phyloP scores from a whole-genome alignment of 2,329 filamentous ascomycete genomes.

The Monosporascus ibericus region DNA sequence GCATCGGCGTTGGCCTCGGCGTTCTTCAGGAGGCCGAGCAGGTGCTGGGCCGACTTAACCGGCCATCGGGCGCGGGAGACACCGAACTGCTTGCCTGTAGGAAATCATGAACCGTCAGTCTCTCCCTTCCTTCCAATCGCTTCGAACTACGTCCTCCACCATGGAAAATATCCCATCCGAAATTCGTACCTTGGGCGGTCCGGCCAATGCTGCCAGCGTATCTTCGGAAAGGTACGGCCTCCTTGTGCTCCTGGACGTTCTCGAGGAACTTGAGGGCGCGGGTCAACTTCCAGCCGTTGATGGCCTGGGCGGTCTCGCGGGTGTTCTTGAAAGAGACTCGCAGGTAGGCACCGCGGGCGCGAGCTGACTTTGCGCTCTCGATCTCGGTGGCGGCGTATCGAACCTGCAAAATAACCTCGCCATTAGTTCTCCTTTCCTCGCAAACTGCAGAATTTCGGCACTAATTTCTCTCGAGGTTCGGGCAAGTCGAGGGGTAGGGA shows the following conservation, averaged over 20 bases:
- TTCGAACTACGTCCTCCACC: background rate
- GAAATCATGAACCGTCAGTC: conserved; percentile 13
- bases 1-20: conserved; percentile 94
- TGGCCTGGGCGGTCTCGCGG: conserved; percentile 97
- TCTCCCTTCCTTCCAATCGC: background rate
- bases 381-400: conserved; percentile 93
- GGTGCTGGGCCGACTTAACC: conserved; percentile 97
- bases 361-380: conserved; percentile 85
- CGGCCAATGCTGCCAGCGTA: conserved; percentile 95
- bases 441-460: background rate
- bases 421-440: conserved; percentile 11
- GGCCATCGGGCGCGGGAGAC: conserved; percentile 98
- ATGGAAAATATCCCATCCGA: background rate
- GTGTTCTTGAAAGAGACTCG: conserved; percentile 99
- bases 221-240: conserved; percentile 97
- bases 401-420: conserved; percentile 52
- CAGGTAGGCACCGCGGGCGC: conserved; percentile 97
- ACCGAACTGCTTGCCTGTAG: conserved; percentile 93
- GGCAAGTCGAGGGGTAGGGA: background rate
- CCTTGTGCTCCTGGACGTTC: conserved; percentile 95
- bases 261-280: conserved; percentile 95
- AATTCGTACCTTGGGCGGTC: conserved; percentile 87
- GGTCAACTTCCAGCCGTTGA: conserved; percentile 98
- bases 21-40: conserved; percentile 95
- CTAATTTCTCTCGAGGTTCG: background rate